Base-by-base conservation (phyloP, 2,329 filamentous ascomycete species). In the Sporothrix sp. region DNA sequence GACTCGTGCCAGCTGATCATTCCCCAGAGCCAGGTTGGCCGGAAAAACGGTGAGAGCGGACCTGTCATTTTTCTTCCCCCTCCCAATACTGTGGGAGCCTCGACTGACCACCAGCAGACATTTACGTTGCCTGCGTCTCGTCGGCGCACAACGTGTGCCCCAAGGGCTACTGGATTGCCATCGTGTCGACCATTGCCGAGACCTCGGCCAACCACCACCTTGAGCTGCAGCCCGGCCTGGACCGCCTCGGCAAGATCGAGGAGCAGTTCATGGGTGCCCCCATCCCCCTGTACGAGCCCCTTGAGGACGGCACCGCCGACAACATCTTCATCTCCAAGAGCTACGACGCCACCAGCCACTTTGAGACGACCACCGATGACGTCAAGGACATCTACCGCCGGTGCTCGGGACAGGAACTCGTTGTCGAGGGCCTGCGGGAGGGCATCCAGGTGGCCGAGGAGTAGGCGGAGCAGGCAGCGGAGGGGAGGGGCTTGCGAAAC, bases 81-180 rank as follows among this genome's bases (percentile, higher is more conserved):
- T n/a, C n/a, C n/a, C n/a, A n/a, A n/a, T n/a, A n/a, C n/a, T n/a
- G n/a, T n/a, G n/a, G n/a, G n/a, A n/a, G 2, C 18, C 3, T n/a
- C 25, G 13, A 20, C 49, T 55, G 27, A 50, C 43, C 9, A 40
- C 38, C 7, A 40, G 7, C 57, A 93, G 88, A 97, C 65, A 90
- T 98, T 64, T 98, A 98, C 76, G 84, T 98, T 64, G 91, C 93
- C 52, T 86, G 93, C 66, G 89, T 98, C 53, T 96, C 90, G 1
- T 88, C 87, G 35, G 87, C 90, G 33, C 94, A 98, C 75, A 97
- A 95, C 62, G 94, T 98, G 61, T 97, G 91, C 74, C 93, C 94
- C 62, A 95, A 95, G 79, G 91, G 91, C 55, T 97, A 96, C 80
- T 98, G 94, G 76, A 88, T 98, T 61, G 93, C 93, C 61, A 98